phyloP scores from a whole-genome alignment of 345 rosid species.

The Salix suchowensis region DNA sequence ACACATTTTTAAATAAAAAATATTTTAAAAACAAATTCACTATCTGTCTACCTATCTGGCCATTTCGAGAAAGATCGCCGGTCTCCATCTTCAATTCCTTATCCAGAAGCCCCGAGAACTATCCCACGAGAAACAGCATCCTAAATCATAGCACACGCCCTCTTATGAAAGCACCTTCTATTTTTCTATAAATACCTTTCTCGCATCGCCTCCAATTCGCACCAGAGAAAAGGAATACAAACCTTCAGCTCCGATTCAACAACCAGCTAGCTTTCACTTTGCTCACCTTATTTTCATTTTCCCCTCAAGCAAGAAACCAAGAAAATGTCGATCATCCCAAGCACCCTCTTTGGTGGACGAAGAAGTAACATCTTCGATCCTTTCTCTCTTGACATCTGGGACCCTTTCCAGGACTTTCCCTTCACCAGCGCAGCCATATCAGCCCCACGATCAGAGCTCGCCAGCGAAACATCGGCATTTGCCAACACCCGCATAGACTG shows the following conservation, averaged over 20 bases:
- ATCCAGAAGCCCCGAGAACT: background rate
- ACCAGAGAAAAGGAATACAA: background rate
- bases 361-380: conserved; percentile 10
- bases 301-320: background rate
- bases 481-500: background rate
- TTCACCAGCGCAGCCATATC: background rate
- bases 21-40: no score
- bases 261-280: background rate
- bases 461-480: background rate
- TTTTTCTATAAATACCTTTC: background rate
- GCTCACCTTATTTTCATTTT: background rate
- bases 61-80: background rate
- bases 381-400: conserved; percentile 10
- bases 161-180: background rate
- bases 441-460: conserved; percentile 1
- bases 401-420: conserved; percentile 9
- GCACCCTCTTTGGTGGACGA: background rate
- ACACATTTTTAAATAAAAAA: no score
- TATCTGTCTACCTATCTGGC: background rate
- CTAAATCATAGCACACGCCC: background rate
- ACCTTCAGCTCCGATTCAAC: accelerated
- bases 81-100: background rate
- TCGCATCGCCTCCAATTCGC: background rate
- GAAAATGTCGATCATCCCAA: background rate
- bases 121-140: background rate